phyloP scores from a whole-genome alignment of 2,329 filamentous ascomycete genomes.

The Nothopassalora personata region DNA sequence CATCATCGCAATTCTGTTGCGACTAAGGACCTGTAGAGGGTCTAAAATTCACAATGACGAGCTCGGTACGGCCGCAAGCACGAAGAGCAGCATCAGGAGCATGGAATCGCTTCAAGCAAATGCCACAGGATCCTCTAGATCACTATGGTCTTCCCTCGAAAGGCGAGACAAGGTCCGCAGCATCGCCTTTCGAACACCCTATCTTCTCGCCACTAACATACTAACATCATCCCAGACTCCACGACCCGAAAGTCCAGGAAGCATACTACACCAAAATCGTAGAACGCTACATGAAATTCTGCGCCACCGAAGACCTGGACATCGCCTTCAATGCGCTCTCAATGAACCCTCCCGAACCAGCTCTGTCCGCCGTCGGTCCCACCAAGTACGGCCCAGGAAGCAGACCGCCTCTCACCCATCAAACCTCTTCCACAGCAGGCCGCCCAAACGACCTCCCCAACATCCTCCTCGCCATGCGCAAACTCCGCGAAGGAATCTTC shows the following conservation, averaged over 20 bases:
- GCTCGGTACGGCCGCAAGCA: slow-evolving; percentile 25
- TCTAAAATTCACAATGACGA: slow-evolving; percentile 15
- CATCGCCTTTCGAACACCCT: not conserved
- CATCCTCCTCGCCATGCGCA: slow-evolving; percentile 79
- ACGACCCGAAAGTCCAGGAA: slow-evolving; percentile 71
- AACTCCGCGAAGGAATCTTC: slow-evolving; percentile 84
- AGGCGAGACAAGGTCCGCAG: slow-evolving; percentile 71
- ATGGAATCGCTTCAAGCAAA: slow-evolving; percentile 68
- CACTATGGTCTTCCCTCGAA: slow-evolving; percentile 82
- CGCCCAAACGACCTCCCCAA: slow-evolving; percentile 62
- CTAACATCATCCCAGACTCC: slow-evolving; percentile 32
- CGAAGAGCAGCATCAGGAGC: slow-evolving; percentile 46
- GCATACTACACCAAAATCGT: slow-evolving; percentile 82
- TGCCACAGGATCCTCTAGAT: slow-evolving; percentile 71
- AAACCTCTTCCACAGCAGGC: slow-evolving; percentile 24
- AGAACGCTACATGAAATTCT: slow-evolving; percentile 84
- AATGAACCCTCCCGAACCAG: slow-evolving; percentile 21
- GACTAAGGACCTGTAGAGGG: not conserved
- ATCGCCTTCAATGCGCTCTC: slow-evolving; percentile 66
- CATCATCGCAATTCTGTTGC: not conserved
- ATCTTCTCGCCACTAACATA: not conserved
- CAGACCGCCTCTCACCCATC: slow-evolving; percentile 12
- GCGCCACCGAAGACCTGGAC: slow-evolving; percentile 70
- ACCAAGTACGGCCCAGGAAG: not conserved
- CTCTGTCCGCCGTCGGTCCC: not conserved